Base-by-base conservation (phyloP, 2,329 filamentous ascomycete genomes). In the Scedosporium dehoogii region DNA sequence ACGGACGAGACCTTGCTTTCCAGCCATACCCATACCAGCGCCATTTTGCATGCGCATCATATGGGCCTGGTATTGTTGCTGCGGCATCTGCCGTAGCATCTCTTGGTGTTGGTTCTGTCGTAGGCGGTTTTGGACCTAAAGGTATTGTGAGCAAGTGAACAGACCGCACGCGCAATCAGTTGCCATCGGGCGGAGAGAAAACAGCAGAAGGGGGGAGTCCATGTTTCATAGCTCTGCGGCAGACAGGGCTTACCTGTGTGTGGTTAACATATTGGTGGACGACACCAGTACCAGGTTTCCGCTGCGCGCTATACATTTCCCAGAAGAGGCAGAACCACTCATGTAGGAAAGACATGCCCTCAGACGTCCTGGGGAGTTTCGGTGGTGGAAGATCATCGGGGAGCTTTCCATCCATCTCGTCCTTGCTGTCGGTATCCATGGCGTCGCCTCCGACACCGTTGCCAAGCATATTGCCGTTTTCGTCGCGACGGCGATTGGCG, bases 311-410 rank as follows among this genome's bases (percentile, higher is more conserved):
- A 75, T 90, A 96, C 68, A 97, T 91, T 70, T 99, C 94, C 92
- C 92, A 97, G 74, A 99, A 99, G 60, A 97, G 83, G 71, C 88
- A 91, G 79, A 96, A 99, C 94, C 94, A 99, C 70, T 97, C 94
- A 68, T 91, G 89, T n/a, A 99, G 80, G 70, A 99, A 97, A 27
- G 90, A 91, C 65, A 84, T 89, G 69, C 88, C 89, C 62, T 82
- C 82, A 64, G 80, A 80, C 58, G 83, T 82, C 71, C 80, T 82
- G 12, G 87, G 85, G 5, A 91, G 79, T 65, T 85, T 86, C 12
- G 91, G 87, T 6, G 84, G 81, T 4, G 93, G 93, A 46, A 97
- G 81, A 70, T 96, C 92, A 63, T 87, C 84, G 0, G 90, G 90
- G 53, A 89, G 82, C 72, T 93, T 92, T 59, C 81, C 74, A 67